phyloP scores from a whole-genome alignment of 202 grass and related monocot species.

The Digitaria exilis region DNA sequence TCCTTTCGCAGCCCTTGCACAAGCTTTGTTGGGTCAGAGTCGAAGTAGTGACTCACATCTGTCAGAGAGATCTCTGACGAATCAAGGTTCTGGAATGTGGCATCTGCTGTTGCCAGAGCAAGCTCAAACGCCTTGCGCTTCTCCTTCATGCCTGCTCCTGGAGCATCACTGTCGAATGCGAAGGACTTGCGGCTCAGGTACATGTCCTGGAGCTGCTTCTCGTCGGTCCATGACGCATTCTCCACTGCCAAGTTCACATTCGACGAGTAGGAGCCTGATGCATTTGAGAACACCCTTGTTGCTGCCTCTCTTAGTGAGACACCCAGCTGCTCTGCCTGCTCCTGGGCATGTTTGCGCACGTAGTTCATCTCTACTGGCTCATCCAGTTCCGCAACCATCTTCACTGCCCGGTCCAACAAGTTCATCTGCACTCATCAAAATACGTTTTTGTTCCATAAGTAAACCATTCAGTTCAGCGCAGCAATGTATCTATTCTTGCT shows the following conservation, averaged over 20 bases:
- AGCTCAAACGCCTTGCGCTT: constrained; percentile 90
- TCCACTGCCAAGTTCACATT: constrained; percentile 97
- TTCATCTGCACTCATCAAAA: constrained; percentile 79
- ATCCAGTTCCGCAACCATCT: constrained; percentile 92
- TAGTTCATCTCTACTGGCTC: constrained; percentile 92
- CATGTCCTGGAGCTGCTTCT: constrained; percentile 99
- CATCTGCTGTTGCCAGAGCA: constrained; percentile 82
- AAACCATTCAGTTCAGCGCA: constrained; percentile 9
- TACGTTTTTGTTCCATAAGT: constrained; percentile 17
- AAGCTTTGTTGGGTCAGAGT: constrained; percentile 93
- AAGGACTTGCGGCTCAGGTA: constrained; percentile 96
- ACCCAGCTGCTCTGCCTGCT: constrained; percentile 86
- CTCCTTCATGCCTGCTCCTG: constrained; percentile 88
- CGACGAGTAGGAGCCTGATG: constrained; percentile 94
- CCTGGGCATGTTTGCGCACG: constrained; percentile 86
- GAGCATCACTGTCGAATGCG: constrained; percentile 86
- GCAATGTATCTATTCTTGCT: constrained; percentile 2
- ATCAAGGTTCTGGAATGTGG: constrained; percentile 98
- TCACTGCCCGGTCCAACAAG: constrained; percentile 85
- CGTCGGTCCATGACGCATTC: constrained; percentile 94
- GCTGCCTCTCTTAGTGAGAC: constrained; percentile 81
- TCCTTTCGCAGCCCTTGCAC: constrained; percentile 90
- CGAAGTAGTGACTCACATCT: constrained; percentile 99
- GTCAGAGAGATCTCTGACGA: constrained; percentile 98
- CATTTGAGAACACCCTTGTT: constrained; percentile 95